Evolutionary conservation across 2,329 filamentous ascomycete species (phyloP).

Genomic region (Penicillium brasilianum): DNA sequence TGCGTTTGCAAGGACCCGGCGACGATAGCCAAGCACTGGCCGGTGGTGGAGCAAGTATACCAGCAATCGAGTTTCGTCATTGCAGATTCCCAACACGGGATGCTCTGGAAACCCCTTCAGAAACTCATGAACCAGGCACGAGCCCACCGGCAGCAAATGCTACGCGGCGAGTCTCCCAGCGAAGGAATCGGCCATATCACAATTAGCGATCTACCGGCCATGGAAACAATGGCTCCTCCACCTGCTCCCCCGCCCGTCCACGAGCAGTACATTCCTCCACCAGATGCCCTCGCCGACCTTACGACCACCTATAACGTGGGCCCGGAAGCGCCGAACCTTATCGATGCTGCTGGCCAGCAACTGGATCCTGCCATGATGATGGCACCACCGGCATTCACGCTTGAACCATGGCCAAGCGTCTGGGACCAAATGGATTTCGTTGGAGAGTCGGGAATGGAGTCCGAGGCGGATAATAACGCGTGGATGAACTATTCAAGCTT

Average conservation of each 20-base stretch:
- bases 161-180: conserved; percentile 9
- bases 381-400: conserved; percentile 9
- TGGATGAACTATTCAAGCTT: conserved; percentile 39
- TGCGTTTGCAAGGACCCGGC: conserved; percentile 36
- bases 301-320: background rate
- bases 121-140: conserved; percentile 37
- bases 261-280: background rate
- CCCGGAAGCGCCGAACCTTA: conserved; percentile 3
- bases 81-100: conserved; percentile 35
- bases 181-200: conserved; percentile 8
- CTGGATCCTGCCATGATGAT: conserved; percentile 8
- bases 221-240: background rate
- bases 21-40: conserved; percentile 31
- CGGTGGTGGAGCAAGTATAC: conserved; percentile 31
- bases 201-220: background rate
- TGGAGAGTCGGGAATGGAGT: conserved; percentile 10
- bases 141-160: conserved; percentile 21
- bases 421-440: conserved; percentile 35
- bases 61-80: conserved; percentile 30
- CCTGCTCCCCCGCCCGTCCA: background rate
- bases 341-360: conserved; percentile 13
- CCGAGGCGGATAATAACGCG: conserved; percentile 23
- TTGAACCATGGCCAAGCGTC: conserved; percentile 29
- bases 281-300: background rate
- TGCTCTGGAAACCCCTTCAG: conserved; percentile 39